Evolutionary conservation across 352 stramenopile species (phyloP).

Genomic region (Phytopythium litorale): DNA sequence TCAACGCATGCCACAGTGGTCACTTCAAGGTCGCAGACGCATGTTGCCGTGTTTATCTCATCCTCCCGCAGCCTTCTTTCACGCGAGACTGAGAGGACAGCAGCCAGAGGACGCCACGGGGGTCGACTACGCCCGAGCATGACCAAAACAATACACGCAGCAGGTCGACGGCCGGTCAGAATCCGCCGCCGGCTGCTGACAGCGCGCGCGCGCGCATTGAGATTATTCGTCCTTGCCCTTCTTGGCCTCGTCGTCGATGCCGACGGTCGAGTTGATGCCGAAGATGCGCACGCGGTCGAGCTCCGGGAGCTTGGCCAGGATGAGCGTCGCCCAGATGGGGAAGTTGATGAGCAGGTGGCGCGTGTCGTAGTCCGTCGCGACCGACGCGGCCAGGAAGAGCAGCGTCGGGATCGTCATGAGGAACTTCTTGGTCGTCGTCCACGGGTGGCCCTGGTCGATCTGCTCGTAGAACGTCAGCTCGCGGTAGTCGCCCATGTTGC

Average conservation of each 20-base stretch:
- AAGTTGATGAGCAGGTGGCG: constrained; percentile 89
- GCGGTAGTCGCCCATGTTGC: constrained; percentile 92
- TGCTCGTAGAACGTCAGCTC: constrained; percentile 96
- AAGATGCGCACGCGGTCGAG: constrained; percentile 95
- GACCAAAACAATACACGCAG: background rate
- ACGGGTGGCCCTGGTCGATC: constrained; percentile 90
- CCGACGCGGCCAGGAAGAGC: constrained; percentile 80
- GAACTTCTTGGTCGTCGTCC: constrained; percentile 93
- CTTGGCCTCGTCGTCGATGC: constrained; percentile 87
- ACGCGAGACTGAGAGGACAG: background rate
- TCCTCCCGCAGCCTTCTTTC: background rate
- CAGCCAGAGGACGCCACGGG: background rate
- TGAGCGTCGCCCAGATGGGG: constrained; percentile 87
- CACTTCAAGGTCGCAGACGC: constrained; percentile 2
- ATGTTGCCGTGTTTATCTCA: constrained; percentile 2
- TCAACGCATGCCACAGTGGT: background rate
- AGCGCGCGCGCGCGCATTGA: background rate
- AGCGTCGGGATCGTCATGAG: constrained; percentile 92
- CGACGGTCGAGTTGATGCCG: constrained; percentile 95
- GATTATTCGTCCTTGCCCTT: constrained; percentile 46
- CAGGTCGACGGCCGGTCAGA: background rate
- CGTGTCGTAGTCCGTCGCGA: constrained; percentile 89
- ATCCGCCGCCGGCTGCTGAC: background rate
- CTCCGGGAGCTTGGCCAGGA: constrained; percentile 91
- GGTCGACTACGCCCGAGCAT: background rate